These are phyloP conservation scores for Citrus maxima DNA, from an alignment of 345 rosid genomes.

Conservation along the genomic window DNA sequence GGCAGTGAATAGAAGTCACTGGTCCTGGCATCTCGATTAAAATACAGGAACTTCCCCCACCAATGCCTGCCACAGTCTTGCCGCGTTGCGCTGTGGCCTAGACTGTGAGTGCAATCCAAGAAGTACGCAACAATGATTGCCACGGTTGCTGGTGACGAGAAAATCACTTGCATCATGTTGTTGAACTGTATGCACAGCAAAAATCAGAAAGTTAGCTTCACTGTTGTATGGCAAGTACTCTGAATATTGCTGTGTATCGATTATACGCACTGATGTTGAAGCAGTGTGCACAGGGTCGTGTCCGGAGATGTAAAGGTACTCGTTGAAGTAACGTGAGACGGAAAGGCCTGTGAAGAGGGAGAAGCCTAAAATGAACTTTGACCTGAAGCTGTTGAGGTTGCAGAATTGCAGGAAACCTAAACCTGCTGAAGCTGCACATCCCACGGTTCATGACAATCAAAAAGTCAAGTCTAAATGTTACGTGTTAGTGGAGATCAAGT, in stretches of 20 bases:
- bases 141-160: conserved; percentile 84
- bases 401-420: conserved; percentile 78
- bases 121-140: conserved; percentile 50
- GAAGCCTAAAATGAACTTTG: conserved; percentile 76
- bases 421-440: conserved; percentile 77
- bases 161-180: conserved; percentile 76
- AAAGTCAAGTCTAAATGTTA: not conserved
- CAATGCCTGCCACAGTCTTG: conserved; percentile 89
- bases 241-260: not conserved
- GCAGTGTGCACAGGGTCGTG: conserved; percentile 68
- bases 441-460: not conserved
- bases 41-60: conserved; percentile 71
- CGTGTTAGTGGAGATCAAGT: not conserved
- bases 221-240: not conserved
- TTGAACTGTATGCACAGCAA: conserved; percentile 59
- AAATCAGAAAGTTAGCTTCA: not conserved
- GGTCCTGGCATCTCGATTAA: conserved; percentile 50
- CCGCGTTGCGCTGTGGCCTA: conserved; percentile 41
- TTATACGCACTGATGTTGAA: conserved; percentile 49
- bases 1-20: conserved; percentile 78
- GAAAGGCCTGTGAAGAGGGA: conserved; percentile 87
- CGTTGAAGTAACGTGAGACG: conserved; percentile 76
- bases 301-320: conserved; percentile 50
- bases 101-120: conserved; percentile 63
- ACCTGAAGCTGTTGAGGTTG: conserved; percentile 82